These are phyloP conservation scores for Fusarium begoniae DNA, from an alignment of 2,329 filamentous ascomycete species.

Conservation along the genomic window DNA sequence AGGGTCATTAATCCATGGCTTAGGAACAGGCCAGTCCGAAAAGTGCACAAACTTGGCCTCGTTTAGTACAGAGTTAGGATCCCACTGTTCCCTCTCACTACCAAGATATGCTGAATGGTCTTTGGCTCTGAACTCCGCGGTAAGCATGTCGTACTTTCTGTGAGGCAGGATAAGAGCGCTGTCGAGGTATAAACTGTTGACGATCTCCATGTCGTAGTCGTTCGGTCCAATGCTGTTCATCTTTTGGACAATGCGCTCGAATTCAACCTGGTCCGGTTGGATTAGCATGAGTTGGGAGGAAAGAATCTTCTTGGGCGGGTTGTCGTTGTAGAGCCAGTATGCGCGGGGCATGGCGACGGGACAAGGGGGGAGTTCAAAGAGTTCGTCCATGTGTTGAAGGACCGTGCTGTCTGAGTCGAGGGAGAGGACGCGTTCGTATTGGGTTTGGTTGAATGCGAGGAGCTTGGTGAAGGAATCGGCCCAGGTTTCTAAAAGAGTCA, in stretches of 20 bases:
- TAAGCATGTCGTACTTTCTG: constrained; percentile 68
- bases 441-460: constrained; percentile 72
- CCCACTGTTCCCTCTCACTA: constrained; percentile 62
- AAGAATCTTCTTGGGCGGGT: constrained; percentile 56
- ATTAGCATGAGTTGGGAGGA: constrained; percentile 69
- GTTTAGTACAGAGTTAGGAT: constrained; percentile 60
- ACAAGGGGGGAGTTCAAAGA: constrained; percentile 72
- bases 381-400: constrained; percentile 72
- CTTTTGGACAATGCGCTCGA: constrained; percentile 48
- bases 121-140: constrained; percentile 68
- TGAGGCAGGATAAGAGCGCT: constrained; percentile 71
- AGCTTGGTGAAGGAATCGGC: constrained; percentile 74
- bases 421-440: constrained; percentile 62
- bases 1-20: constrained; percentile 55
- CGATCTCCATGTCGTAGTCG: constrained; percentile 73
- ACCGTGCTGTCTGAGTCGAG: constrained; percentile 72
- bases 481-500: constrained; percentile 59
- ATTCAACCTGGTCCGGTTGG: constrained; percentile 64
- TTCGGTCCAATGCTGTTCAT: constrained; percentile 40
- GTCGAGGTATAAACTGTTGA: constrained; percentile 69
- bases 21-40: constrained; percentile 76
- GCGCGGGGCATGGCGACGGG: constrained; percentile 75
- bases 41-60: constrained; percentile 77
- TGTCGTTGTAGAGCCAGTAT: constrained; percentile 70
- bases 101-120: constrained; percentile 57